These are phyloP conservation scores for Kluyveromyces starmeri DNA, from an alignment of 805 yeast genomes.

Conservation along the genomic window DNA sequence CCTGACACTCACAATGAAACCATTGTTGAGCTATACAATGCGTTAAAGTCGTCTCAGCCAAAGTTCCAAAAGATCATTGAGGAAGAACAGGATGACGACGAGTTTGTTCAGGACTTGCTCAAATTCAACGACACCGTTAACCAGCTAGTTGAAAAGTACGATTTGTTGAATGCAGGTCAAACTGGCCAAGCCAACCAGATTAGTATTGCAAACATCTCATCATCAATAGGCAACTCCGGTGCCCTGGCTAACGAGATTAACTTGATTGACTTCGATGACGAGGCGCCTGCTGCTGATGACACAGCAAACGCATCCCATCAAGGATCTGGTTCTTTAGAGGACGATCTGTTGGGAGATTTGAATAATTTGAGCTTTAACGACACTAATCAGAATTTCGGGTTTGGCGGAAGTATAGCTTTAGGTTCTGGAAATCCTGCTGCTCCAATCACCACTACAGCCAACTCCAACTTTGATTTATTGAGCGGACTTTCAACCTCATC, in stretches of 20 bases:
- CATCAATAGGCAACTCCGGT: conserved; percentile 26
- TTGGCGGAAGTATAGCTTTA: conserved; percentile 44
- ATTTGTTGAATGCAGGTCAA: conserved; percentile 57
- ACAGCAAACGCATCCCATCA: conserved; percentile 28
- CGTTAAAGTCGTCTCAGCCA: conserved; percentile 79
- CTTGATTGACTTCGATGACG: conserved; percentile 71
- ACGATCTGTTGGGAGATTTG: conserved; percentile 68
- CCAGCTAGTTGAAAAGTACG: conserved; percentile 57
- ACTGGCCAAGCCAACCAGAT: conserved; percentile 42
- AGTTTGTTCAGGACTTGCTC: conserved; percentile 54
- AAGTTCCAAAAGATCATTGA: conserved; percentile 75
- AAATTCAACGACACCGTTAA: conserved; percentile 70
- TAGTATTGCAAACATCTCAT: conserved; percentile 33
- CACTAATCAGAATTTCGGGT: conserved; percentile 33
- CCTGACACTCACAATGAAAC: conserved; percentile 48
- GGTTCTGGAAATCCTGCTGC: conserved; percentile 29
- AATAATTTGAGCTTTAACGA: conserved; percentile 49
- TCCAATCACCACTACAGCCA: conserved; percentile 19
- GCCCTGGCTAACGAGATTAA: conserved; percentile 38
- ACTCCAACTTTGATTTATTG: conserved; percentile 20
- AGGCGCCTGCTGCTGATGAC: conserved; percentile 21
- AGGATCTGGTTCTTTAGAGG: conserved; percentile 33
- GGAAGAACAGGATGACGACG: conserved; percentile 68
- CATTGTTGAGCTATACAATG: conserved; percentile 61
- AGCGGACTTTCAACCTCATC: conserved; percentile 14